Conservation (phyloP, 1,284 basidiomycete species). For the Athelia psychrophila region DNA sequence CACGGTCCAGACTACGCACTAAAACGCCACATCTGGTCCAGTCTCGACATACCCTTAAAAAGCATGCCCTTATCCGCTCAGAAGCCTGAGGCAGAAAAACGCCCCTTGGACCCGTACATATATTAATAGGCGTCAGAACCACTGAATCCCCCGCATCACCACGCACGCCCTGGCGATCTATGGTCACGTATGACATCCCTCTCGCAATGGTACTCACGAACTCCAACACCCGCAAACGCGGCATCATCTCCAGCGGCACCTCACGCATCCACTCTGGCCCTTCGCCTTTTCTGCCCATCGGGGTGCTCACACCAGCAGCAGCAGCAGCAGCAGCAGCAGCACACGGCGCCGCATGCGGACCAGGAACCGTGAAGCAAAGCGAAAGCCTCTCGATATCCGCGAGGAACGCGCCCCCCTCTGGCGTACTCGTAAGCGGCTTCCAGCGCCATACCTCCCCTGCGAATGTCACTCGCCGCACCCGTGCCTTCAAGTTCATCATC, state of each 20-base stretch:
- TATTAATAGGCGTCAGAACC: too few species aligned
- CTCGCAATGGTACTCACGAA: conserved; percentile 10
- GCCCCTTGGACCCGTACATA: too few species aligned
- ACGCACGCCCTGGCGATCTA: too few species aligned
- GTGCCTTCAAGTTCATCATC: conserved; percentile 17
- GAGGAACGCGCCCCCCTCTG: conserved; percentile 29
- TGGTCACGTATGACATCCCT: too few species aligned
- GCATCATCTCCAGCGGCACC: conserved; percentile 28
- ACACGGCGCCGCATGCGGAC: conserved; percentile 1
- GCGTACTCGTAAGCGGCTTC: conserved; percentile 28
- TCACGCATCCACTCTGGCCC: conserved; percentile 19
- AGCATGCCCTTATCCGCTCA: too few species aligned
- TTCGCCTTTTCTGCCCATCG: background rate
- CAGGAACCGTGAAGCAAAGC: conserved; percentile 22
- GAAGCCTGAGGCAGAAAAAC: too few species aligned
- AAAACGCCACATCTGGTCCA: too few species aligned
- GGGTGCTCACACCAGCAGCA: too few species aligned
- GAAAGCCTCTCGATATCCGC: conserved; percentile 31
- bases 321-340: too few species aligned
- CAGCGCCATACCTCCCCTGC: conserved; percentile 29
- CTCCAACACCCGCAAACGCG: conserved; percentile 28
- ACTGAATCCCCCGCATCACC: too few species aligned
- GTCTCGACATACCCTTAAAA: too few species aligned
- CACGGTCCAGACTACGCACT: too few species aligned
- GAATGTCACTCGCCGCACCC: conserved; percentile 18